Evolutionary conservation across 345 rosid genomes (phyloP).

Genomic region (Schrenkiella parvula): DNA sequence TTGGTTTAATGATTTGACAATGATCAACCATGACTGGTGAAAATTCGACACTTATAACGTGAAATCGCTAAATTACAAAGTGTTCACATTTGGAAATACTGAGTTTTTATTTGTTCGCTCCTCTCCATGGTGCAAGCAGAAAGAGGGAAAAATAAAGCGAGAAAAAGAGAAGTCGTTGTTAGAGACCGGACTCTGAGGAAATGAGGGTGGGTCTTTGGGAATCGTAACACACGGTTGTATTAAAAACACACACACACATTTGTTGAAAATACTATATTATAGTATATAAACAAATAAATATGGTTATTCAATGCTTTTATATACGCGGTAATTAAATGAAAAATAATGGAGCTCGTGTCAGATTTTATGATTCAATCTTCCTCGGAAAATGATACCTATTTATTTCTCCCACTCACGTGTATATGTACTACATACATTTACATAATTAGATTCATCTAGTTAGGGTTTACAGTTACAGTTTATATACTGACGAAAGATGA

Average conservation of each 20-base stretch:
- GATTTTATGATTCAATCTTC: slow-evolving; percentile 33
- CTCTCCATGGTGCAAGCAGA: slow-evolving; percentile 21
- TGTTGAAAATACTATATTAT: background rate
- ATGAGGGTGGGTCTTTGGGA: slow-evolving; percentile 17
- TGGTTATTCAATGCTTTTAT: slow-evolving; percentile 5
- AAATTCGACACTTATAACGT: background rate
- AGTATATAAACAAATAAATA: background rate
- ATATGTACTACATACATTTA: slow-evolving; percentile 13
- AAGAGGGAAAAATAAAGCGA: background rate
- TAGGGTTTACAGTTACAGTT: slow-evolving; percentile 24
- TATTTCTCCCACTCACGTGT: slow-evolving; percentile 27
- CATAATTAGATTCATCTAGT: slow-evolving; percentile 9
- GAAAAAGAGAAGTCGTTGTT: slow-evolving; percentile 19
- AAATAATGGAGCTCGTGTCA: slow-evolving; percentile 30
- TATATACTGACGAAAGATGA: background rate
- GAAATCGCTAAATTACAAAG: slow-evolving; percentile 6
- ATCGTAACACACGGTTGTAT: background rate
- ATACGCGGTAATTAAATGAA: slow-evolving; percentile 17
- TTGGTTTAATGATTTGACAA: background rate
- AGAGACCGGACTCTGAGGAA: slow-evolving; percentile 30
- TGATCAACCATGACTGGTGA: background rate
- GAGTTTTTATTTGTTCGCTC: slow-evolving; percentile 11
- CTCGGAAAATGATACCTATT: slow-evolving; percentile 32
- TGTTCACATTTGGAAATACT: slow-evolving; percentile 8
- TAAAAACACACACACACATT: background rate